Percentiles rank a stretch among this genome's conserved stretches.
phyloP scores from a whole-genome alignment of 2,329 filamentous ascomycete genomes.

The Fusarium newnesense region DNA sequence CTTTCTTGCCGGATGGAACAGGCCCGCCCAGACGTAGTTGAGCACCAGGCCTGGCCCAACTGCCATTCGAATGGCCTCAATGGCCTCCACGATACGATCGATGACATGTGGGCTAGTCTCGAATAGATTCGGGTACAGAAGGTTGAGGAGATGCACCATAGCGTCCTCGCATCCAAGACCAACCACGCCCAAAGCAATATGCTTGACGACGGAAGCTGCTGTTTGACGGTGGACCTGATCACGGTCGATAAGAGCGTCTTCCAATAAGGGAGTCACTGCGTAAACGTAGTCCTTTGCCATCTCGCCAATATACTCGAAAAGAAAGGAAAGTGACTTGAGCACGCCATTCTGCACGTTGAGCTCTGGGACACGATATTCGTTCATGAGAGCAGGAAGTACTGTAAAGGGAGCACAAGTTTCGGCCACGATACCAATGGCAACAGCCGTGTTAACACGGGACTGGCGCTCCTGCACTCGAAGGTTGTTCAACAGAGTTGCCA shows the following conservation, averaged over 20 bases:
- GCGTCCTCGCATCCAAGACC: slow-evolving; percentile 97
- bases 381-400: slow-evolving; percentile 98
- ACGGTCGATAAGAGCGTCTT: slow-evolving; percentile 96
- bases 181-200: slow-evolving; percentile 96
- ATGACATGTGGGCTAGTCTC: slow-evolving; percentile 99
- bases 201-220: slow-evolving; percentile 95
- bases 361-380: slow-evolving; percentile 97
- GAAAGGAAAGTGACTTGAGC: slow-evolving; percentile 93
- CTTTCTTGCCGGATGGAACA: slow-evolving; percentile 97
- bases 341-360: slow-evolving; percentile 99
- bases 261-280: slow-evolving; percentile 92
- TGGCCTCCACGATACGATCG: slow-evolving; percentile 95
- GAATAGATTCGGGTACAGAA: slow-evolving; percentile 96
- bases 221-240: slow-evolving; percentile 99
- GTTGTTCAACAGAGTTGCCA: slow-evolving; percentile 96
- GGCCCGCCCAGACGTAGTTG: slow-evolving; percentile 97
- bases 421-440: slow-evolving; percentile 97
- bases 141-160: slow-evolving; percentile 96
- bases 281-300: slow-evolving; percentile 99
- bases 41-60: slow-evolving; percentile 92
- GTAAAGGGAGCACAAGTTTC: slow-evolving; percentile 99
- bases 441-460: slow-evolving; percentile 96
- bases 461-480: slow-evolving; percentile 96
- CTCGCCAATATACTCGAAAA: slow-evolving; percentile 99
- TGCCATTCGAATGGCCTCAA: slow-evolving; percentile 93